phyloP scores from a whole-genome alignment of 768 basidiomycete genomes.

The Pleurotus pulmonarius region DNA sequence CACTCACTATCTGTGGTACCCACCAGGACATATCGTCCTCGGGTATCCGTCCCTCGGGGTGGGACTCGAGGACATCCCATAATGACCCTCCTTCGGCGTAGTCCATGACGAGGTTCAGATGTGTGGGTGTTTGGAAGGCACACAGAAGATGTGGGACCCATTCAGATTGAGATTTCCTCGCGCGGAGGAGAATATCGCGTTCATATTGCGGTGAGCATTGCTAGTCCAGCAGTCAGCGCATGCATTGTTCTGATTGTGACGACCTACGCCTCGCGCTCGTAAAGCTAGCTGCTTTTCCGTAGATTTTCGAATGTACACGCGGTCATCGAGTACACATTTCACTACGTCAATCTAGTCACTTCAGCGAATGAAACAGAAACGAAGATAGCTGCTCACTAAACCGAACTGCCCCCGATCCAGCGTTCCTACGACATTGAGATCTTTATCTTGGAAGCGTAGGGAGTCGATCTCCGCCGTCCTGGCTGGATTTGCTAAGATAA shows the following conservation, averaged over 20 bases:
- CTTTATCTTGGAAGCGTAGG: slow-evolving; percentile 69
- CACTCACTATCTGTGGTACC: slow-evolving; percentile 79
- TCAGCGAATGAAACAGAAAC: slow-evolving; percentile 1
- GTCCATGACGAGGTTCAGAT: slow-evolving; percentile 78
- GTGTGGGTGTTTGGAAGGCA: slow-evolving; percentile 75
- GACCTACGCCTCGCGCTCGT: slow-evolving; percentile 69
- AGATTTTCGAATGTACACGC: slow-evolving; percentile 82
- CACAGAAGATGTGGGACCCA: slow-evolving; percentile 85
- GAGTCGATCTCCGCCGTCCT: slow-evolving; percentile 68
- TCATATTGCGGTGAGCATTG: slow-evolving; percentile 85
- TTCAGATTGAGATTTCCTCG: slow-evolving; percentile 42
- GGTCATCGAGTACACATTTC: slow-evolving; percentile 64
- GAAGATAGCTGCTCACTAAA: slow-evolving; percentile 45
- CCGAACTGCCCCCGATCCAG: slow-evolving; percentile 89
- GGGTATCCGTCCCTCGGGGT: slow-evolving; percentile 55
- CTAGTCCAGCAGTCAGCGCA: slow-evolving; percentile 32
- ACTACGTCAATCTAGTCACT: slow-evolving; percentile 76
- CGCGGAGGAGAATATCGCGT: slow-evolving; percentile 71
- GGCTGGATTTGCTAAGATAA: slow-evolving; percentile 33
- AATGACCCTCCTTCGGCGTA: slow-evolving; percentile 85
- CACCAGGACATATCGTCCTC: slow-evolving; percentile 81
- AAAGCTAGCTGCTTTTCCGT: slow-evolving; percentile 71
- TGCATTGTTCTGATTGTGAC: neutral
- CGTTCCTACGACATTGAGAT: slow-evolving; percentile 63
- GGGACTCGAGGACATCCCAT: slow-evolving; percentile 84